phyloP scores from a whole-genome alignment of 1,139 yeast genomes.

The Magnusiomyces fungicola region DNA sequence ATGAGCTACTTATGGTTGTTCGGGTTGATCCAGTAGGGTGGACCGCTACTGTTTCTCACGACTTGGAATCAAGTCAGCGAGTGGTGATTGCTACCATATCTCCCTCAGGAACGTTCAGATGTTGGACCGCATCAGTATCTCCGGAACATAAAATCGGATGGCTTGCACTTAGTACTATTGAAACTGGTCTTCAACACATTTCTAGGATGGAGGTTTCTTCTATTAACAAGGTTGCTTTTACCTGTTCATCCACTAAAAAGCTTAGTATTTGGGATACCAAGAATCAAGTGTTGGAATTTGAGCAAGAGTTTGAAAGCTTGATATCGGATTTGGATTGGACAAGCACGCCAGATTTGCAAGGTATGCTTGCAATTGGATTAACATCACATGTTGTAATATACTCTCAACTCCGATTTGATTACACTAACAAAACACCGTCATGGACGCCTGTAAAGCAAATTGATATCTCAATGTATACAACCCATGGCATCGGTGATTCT shows the following conservation, averaged over 20 bases:
- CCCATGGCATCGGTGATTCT: slow-evolving; percentile 81
- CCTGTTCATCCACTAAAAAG: slow-evolving; percentile 44
- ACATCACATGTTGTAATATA: slow-evolving; percentile 53
- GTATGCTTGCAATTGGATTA: slow-evolving; percentile 76
- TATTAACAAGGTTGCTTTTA: slow-evolving; percentile 64
- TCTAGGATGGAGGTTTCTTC: slow-evolving; percentile 64
- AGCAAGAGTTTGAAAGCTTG: slow-evolving; percentile 34
- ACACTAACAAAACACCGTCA: slow-evolving; percentile 70
- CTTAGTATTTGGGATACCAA: slow-evolving; percentile 73
- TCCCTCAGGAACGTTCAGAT: slow-evolving; percentile 45
- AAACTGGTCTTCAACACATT: slow-evolving; percentile 50
- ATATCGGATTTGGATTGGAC: slow-evolving; percentile 79
- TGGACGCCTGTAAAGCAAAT: slow-evolving; percentile 70
- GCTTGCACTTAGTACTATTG: slow-evolving; percentile 43
- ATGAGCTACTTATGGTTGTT: slow-evolving; percentile 41
- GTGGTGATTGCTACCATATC: slow-evolving; percentile 56
- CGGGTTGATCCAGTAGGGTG: slow-evolving; percentile 65
- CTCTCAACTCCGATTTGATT: slow-evolving; percentile 81
- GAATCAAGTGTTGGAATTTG: slow-evolving; percentile 61
- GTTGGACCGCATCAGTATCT: slow-evolving; percentile 40
- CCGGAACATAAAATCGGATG: slow-evolving; percentile 35
- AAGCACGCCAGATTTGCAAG: slow-evolving; percentile 53
- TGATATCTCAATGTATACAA: slow-evolving; percentile 62
- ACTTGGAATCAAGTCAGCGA: slow-evolving; percentile 36
- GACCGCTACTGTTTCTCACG: slow-evolving; percentile 34